Conservation (phyloP, 2,329 filamentous ascomycete genomes). For the Zymoseptoria ardabiliae region DNA sequence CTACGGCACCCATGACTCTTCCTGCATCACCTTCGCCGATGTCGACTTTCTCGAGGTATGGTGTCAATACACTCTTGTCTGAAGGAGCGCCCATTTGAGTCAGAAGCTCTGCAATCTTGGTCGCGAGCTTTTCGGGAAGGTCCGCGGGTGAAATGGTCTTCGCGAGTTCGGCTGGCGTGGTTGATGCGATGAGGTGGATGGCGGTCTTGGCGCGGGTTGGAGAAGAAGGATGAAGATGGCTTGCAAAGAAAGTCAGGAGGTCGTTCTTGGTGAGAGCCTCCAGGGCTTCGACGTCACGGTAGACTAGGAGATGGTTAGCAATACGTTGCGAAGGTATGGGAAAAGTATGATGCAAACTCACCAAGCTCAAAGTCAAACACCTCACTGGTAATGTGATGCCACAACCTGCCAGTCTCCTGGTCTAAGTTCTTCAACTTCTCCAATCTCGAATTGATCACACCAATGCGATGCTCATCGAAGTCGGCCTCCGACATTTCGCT, state of each 20-base stretch:
- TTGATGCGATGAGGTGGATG: conserved; percentile 74
- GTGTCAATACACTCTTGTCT: conserved; percentile 36
- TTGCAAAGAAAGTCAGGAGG: conserved; percentile 69
- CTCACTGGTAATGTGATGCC: conserved; percentile 77
- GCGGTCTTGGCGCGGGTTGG: conserved; percentile 70
- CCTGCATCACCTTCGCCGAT: conserved; percentile 32
- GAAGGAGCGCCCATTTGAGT: conserved; percentile 40
- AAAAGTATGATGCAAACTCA: conserved; percentile 38
- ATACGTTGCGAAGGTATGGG: not conserved
- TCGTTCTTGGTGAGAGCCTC: conserved; percentile 69
- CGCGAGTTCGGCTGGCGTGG: conserved; percentile 33
- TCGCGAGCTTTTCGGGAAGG: conserved; percentile 39
- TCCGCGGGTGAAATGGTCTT: conserved; percentile 31
- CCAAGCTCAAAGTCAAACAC: conserved; percentile 85
- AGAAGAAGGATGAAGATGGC: conserved; percentile 69
- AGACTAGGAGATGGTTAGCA: conserved; percentile 42
- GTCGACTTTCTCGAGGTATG: conserved; percentile 40
- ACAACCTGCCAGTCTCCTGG: conserved; percentile 75
- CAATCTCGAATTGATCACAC: conserved; percentile 74
- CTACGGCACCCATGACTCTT: conserved; percentile 37
- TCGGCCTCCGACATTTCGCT: conserved; percentile 71
- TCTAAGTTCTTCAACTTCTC: conserved; percentile 90
- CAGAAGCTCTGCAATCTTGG: conserved; percentile 41
- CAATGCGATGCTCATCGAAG: conserved; percentile 86
- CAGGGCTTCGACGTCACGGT: conserved; percentile 69